A percentile compares a stretch with the other conserved stretches of the same genome.
Conservation (phyloP, 2,329 filamentous ascomycete genomes). For the Penicillium nordicum region DNA sequence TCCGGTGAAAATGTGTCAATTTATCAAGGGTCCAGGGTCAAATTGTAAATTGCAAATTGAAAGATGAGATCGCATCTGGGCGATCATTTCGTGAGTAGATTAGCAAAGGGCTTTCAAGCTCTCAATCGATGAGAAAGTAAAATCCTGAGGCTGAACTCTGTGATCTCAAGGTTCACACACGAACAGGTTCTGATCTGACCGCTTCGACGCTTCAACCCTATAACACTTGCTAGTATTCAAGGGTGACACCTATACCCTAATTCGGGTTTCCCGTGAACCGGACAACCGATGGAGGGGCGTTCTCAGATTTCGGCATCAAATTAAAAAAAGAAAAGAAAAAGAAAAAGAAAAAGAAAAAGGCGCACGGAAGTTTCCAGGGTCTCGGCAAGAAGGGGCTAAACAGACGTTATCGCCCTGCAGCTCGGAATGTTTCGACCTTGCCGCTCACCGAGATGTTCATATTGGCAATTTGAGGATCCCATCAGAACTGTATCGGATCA, state of each 20-base stretch:
- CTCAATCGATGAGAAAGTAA: slow-evolving; percentile 7
- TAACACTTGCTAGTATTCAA: neutral
- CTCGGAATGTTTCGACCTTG: slow-evolving; percentile 19
- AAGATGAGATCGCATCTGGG: neutral
- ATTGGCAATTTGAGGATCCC: slow-evolving; percentile 6
- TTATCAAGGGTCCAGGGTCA: neutral
- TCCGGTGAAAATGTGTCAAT: neutral
- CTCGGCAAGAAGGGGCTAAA: slow-evolving; percentile 15
- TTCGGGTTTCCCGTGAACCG: neutral
- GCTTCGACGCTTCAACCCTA: slow-evolving; percentile 15
- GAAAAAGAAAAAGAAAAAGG: slow-evolving; percentile 6
- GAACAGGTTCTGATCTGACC: slow-evolving; percentile 9
- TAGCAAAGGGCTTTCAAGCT: neutral
- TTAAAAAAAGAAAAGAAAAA: neutral
- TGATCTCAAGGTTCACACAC: slow-evolving; percentile 5
- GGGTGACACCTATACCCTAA: neutral
- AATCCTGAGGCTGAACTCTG: slow-evolving; percentile 21
- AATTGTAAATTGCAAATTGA: neutral
- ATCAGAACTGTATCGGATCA: neutral
- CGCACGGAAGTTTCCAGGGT: slow-evolving; percentile 11
- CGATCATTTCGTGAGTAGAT: neutral
- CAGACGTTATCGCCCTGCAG: slow-evolving; percentile 19
- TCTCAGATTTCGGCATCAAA: neutral
- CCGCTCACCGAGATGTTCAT: slow-evolving; percentile 12
- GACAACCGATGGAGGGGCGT: neutral